Evolutionary conservation across 2,329 filamentous ascomycete species (phyloP).

Genomic region (Penicillium sp.): DNA sequence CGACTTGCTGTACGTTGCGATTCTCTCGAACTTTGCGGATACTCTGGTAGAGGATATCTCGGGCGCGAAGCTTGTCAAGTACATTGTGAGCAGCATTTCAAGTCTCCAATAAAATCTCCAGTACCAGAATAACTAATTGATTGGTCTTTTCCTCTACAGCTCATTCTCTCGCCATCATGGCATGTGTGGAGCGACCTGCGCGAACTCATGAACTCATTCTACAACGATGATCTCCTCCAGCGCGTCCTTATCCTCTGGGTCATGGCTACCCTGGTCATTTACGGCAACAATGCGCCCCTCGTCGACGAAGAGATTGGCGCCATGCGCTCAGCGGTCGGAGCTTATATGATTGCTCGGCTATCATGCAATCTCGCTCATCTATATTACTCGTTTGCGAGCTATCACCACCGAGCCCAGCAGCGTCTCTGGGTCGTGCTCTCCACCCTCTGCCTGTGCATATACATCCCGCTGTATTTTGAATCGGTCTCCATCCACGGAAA

Average conservation of each 20-base stretch:
- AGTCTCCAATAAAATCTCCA: neutral
- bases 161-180: conserved; percentile 54
- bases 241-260: conserved; percentile 54
- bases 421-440: conserved; percentile 49
- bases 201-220: conserved; percentile 57
- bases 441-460: conserved; percentile 45
- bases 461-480: conserved; percentile 50
- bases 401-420: conserved; percentile 52
- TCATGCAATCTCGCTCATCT: conserved; percentile 44
- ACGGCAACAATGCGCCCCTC: conserved; percentile 51
- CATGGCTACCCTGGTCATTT: conserved; percentile 54
- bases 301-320: conserved; percentile 49
- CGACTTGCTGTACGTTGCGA: conserved; percentile 54
- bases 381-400: conserved; percentile 50
- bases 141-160: conserved; percentile 14
- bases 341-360: conserved; percentile 51
- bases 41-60: conserved; percentile 51
- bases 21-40: conserved; percentile 55
- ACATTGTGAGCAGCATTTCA: conserved; percentile 35
- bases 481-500: conserved; percentile 45
- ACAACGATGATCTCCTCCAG: conserved; percentile 54
- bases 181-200: conserved; percentile 55
- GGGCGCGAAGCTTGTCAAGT: conserved; percentile 50
- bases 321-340: conserved; percentile 50
- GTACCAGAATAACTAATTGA: neutral